Evolutionary conservation across 768 basidiomycete genomes (phyloP).

Genomic region (Pilatotrama ljubarskyi): DNA sequence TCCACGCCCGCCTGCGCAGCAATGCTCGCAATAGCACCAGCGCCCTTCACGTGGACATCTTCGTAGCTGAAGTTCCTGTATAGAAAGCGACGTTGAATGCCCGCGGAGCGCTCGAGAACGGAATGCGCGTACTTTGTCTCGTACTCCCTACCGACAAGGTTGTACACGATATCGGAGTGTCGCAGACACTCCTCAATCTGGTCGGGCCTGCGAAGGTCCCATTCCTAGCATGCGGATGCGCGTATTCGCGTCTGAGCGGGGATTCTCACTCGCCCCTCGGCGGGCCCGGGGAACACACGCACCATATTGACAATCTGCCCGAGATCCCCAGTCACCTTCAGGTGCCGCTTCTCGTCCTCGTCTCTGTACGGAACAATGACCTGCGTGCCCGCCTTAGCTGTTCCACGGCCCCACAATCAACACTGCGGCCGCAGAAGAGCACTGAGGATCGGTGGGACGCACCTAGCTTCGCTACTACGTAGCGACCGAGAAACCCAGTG

Average conservation of each 20-base stretch:
- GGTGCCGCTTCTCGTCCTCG: slow-evolving; percentile 85
- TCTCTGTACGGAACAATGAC: slow-evolving; percentile 95
- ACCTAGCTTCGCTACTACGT: slow-evolving; percentile 94
- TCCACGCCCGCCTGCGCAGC: slow-evolving; percentile 76
- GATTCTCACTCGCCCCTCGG: slow-evolving; percentile 20
- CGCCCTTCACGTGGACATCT: slow-evolving; percentile 80
- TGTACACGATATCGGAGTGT: slow-evolving; percentile 96
- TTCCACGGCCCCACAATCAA: not conserved
- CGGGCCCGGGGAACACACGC: slow-evolving; percentile 25
- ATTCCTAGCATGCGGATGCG: slow-evolving; percentile 62
- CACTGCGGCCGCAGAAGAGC: not conserved
- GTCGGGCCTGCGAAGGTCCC: slow-evolving; percentile 87
- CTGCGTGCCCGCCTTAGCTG: slow-evolving; percentile 89
- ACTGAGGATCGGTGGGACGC: slow-evolving; percentile 28
- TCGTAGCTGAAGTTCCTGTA: slow-evolving; percentile 83
- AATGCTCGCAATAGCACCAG: slow-evolving; percentile 83
- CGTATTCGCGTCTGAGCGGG: not conserved
- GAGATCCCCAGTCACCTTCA: slow-evolving; percentile 94
- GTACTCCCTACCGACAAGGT: slow-evolving; percentile 91
- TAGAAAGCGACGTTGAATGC: not conserved
- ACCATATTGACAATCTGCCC: slow-evolving; percentile 97
- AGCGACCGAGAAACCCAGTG: slow-evolving; percentile 93
- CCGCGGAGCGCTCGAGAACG: slow-evolving; percentile 8
- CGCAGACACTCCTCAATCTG: slow-evolving; percentile 93
- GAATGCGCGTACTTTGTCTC: slow-evolving; percentile 78